Conservation (phyloP, 83 land plant genomes). For the Thuja plicata region DNA sequence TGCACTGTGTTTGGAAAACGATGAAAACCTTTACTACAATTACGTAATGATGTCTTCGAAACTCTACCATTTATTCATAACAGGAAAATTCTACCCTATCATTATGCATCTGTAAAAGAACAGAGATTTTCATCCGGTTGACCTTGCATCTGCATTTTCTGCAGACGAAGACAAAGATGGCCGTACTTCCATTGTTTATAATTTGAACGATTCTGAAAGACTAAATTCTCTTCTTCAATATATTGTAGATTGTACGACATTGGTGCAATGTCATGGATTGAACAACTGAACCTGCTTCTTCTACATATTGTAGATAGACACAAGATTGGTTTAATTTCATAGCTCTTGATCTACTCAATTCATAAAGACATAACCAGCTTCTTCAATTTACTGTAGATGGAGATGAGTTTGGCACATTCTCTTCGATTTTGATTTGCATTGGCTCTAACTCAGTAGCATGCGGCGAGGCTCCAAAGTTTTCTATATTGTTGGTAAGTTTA, state of each 20-base stretch:
- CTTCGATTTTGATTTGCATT: neutral
- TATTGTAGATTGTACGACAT: neutral
- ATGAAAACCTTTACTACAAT: neutral
- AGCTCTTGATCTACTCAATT: neutral
- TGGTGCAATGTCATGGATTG: no score
- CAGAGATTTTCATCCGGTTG: neutral
- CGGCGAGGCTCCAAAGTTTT: neutral
- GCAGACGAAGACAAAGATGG: no score
- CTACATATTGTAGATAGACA: no score
- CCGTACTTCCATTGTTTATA: neutral
- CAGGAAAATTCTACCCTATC: neutral
- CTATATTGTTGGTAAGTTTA: neutral
- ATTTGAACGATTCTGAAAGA: neutral
- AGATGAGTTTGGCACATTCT: neutral
- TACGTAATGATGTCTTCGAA: neutral
- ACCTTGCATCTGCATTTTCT: neutral
- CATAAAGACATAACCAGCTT: neutral
- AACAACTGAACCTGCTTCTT: neutral
- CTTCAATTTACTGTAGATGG: neutral
- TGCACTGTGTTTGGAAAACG: neutral
- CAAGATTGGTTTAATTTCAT: neutral
- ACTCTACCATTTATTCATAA: neutral
- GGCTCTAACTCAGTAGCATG: neutral
- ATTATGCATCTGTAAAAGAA: constrained; percentile 4
- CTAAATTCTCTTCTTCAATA: neutral